Evolutionary conservation across 306 rosid species (phyloP), one percentile per base, ranked within the genome.

Genomic region (Cucumis cinereus): DNA sequence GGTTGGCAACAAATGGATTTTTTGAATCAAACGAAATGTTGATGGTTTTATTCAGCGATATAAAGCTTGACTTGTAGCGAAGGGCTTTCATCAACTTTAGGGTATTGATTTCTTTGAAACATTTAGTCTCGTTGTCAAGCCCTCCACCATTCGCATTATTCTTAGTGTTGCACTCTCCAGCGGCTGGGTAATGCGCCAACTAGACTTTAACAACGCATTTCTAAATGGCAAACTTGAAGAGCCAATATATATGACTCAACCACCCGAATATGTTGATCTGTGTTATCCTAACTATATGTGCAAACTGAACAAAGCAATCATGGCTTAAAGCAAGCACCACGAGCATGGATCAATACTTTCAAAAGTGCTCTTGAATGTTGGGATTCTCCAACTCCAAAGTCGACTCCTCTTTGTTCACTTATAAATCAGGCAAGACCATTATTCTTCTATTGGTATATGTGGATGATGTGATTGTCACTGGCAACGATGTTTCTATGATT

Each of bases 201-300:
- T 47, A 2, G 17, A 47, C 17, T 47, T 47, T 0, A 47, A 47
- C 3, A 47, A 47, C 13, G 17, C 17, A 2, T 47, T 47, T 1
- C 16, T 47, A 8, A 36, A 36, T 36, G 40, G 40, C 7, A 36
- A 36, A 1, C 6, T 36, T 6, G 6, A 36, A 4, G 40, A 47
- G 13, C 4, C 0, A 0, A 0, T 47, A 0, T 47, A 3, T 47
- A 11, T 13, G 40, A 0, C 1, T 3, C 40, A 47, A 47, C 53
- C 53, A 12, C 14, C 14, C 0, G 15, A 17, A 12, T 47, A 12
- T 47, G 17, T 47, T 1, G 2, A 13, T 47, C 1, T 0, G 0
- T 0, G 0, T 0, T 3, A 12, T 1, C 53, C 1, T 0, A 13
- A 0, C 2, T 13, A 8, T 13, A 5, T 47, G 0, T 47, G 53